A percentile compares a stretch with the other conserved stretches of the same genome.
Conservation (phyloP, 75 land plant genomes). For the Azolla pinnata region DNA sequence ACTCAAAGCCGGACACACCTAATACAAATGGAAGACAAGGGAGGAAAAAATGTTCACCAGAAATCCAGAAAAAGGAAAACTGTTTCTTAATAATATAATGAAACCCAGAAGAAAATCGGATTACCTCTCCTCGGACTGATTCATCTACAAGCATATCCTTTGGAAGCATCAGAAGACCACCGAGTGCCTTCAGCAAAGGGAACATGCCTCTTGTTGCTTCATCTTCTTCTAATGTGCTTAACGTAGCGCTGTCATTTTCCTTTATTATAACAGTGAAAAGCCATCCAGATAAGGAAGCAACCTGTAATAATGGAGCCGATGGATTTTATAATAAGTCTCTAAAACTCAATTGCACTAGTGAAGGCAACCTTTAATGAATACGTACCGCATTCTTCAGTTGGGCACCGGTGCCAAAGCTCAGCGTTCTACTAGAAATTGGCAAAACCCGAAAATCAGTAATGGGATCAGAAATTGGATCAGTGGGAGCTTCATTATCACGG, state of each 20-base stretch:
- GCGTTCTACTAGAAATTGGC: slow-evolving; percentile 56
- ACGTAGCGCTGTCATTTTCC: slow-evolving; percentile 32
- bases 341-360: background rate
- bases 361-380: background rate
- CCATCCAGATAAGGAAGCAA: slow-evolving; percentile 82
- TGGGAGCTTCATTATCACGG: slow-evolving; percentile 45
- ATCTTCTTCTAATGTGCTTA: slow-evolving; percentile 16
- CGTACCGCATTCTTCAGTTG: slow-evolving; percentile 86
- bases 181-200: slow-evolving; percentile 60
- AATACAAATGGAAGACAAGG: no score
- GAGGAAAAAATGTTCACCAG: no score
- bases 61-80: no score
- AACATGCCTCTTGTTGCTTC: slow-evolving; percentile 21
- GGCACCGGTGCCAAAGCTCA: slow-evolving; percentile 78
- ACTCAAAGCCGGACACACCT: no score
- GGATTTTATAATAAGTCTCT: background rate
- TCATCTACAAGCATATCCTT: slow-evolving; percentile 70
- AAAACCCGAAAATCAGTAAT: slow-evolving; percentile 59
- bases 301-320: slow-evolving; percentile 23
- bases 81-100: no score
- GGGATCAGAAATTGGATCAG: slow-evolving; percentile 82
- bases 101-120: no score
- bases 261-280: slow-evolving; percentile 52
- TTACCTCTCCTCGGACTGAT: slow-evolving; percentile 77
- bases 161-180: slow-evolving; percentile 89